Conservation (phyloP, 768 basidiomycete genomes). For the Cystoderma amianthinum region DNA sequence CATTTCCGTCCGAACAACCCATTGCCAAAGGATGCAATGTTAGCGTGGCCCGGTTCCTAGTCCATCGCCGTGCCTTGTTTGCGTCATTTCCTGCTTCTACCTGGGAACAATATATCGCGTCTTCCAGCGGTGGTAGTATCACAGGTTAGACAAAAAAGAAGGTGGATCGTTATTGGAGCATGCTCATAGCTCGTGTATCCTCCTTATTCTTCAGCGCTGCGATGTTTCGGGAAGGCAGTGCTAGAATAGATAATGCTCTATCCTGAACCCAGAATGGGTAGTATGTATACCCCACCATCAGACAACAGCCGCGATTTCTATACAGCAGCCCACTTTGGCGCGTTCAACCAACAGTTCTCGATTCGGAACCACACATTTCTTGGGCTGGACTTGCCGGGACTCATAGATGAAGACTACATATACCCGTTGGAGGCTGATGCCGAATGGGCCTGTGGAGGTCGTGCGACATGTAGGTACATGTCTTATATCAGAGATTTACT, state of each 20-base stretch:
- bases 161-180: too few relatives aligned
- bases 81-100: slow-evolving; percentile 57
- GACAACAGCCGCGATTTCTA: slow-evolving; percentile 54
- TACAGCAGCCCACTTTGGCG: slow-evolving; percentile 56
- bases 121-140: slow-evolving; percentile 41
- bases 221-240: too few relatives aligned
- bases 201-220: too few relatives aligned
- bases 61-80: slow-evolving; percentile 33
- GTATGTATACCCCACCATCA: slow-evolving; percentile 42
- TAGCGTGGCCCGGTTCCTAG: slow-evolving; percentile 16
- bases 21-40: slow-evolving; percentile 45
- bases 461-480: slow-evolving; percentile 45
- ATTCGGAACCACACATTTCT: slow-evolving; percentile 69
- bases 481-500: too few relatives aligned
- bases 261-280: too few relatives aligned
- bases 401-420: slow-evolving; percentile 83
- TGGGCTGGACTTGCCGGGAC: slow-evolving; percentile 69
- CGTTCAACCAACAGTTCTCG: slow-evolving; percentile 52
- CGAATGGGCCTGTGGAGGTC: slow-evolving; percentile 54
- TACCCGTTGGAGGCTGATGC: slow-evolving; percentile 47
- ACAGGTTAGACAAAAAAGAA: slow-evolving; percentile 55
- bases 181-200: too few relatives aligned
- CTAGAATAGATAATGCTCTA: too few relatives aligned
- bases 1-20: slow-evolving; percentile 66
- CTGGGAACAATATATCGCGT: slow-evolving; percentile 80